Conservation (phyloP, 805 yeast species). For the Myxozyma neglecta region DNA sequence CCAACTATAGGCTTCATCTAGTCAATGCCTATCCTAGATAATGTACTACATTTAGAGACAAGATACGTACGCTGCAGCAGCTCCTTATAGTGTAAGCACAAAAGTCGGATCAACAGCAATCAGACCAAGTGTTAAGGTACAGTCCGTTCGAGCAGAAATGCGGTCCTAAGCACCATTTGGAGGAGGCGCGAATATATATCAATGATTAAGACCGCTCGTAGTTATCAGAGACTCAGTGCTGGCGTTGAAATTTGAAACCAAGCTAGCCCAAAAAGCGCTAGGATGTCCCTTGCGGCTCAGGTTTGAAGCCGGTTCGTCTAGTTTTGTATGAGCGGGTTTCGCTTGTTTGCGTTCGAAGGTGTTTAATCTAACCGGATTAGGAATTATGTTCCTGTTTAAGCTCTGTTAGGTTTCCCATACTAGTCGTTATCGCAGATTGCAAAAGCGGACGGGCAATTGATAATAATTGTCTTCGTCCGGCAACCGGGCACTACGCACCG, state of each 20-base stretch:
- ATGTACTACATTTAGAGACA: too few relatives aligned
- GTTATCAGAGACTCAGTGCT: background rate
- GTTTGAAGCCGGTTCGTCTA: background rate
- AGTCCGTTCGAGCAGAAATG: background rate
- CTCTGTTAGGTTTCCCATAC: background rate
- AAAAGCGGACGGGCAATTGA: background rate
- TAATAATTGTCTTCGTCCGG: too few relatives aligned
- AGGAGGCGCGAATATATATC: background rate
- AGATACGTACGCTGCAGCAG: too few relatives aligned
- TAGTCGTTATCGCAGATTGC: background rate
- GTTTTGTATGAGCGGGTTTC: background rate
- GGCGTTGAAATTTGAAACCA: background rate
- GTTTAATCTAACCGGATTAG: conserved; percentile 1
- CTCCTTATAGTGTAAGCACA: too few relatives aligned
- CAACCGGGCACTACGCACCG: too few relatives aligned
- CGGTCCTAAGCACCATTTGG: background rate
- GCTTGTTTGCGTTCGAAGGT: background rate
- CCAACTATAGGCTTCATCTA: background rate
- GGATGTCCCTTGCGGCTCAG: background rate
- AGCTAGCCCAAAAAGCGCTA: conserved; percentile 9
- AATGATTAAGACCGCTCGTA: background rate
- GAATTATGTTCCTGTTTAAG: conserved; percentile 2
- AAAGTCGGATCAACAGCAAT: background rate
- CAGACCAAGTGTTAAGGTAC: background rate
- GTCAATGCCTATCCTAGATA: too few relatives aligned